phyloP scores from a whole-genome alignment of 2,329 filamentous ascomycete genomes.

The Neophaeococcomyces aloes region DNA sequence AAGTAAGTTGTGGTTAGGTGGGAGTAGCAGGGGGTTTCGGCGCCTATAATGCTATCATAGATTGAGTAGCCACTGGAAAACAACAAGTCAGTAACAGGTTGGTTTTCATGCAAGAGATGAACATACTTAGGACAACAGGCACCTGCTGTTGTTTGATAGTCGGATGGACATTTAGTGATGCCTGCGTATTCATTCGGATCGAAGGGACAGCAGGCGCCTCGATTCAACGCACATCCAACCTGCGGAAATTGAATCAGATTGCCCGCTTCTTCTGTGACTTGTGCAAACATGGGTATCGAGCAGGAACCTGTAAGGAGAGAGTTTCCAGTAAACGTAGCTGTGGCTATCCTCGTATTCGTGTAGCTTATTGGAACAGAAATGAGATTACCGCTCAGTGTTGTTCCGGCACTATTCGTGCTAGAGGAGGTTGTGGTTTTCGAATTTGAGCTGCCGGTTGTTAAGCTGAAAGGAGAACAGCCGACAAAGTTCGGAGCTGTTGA shows the following conservation, averaged over 20 bases:
- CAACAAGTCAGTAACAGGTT: conserved; percentile 8
- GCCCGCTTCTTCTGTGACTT: conserved; percentile 11
- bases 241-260: conserved; percentile 14
- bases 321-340: conserved; percentile 15
- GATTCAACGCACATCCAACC: conserved; percentile 18
- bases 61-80: conserved; percentile 20
- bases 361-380: conserved; percentile 9
- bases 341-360: conserved; percentile 10
- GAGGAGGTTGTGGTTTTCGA: conserved; percentile 7
- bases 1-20: conserved; percentile 12
- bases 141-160: conserved; percentile 20
- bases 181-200: conserved; percentile 12
- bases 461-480: conserved; percentile 19
- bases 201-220: conserved; percentile 20
- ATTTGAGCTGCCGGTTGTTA: conserved; percentile 8
- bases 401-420: conserved; percentile 5
- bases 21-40: conserved; percentile 21
- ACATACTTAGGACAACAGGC: conserved; percentile 22
- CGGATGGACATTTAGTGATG: conserved; percentile 20
- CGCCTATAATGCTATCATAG: conserved; percentile 19
- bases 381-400: conserved; percentile 15
- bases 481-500: conserved; percentile 22
- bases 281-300: conserved; percentile 20
- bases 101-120: background rate
- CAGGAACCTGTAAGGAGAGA: conserved; percentile 22